phyloP scores from a whole-genome alignment of 208 protist species.

The Leishmania braziliensis region DNA sequence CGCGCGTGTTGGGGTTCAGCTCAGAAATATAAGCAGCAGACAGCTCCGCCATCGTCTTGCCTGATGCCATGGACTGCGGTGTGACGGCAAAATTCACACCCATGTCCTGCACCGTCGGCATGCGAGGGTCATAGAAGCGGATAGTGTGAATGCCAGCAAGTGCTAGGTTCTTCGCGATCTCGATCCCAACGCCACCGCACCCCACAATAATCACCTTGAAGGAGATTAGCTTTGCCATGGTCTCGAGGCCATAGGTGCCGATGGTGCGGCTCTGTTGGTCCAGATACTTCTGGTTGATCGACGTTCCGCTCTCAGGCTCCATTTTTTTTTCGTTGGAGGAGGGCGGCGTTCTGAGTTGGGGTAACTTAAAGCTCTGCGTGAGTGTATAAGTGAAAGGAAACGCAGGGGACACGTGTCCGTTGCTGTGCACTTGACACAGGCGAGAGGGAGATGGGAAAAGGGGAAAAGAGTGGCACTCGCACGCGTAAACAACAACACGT shows the following conservation, averaged over 20 bases:
- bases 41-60: constrained; percentile 62
- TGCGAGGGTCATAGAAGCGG: constrained; percentile 75
- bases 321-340: not conserved
- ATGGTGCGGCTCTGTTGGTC: constrained; percentile 93
- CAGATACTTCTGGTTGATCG: constrained; percentile 84
- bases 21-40: constrained; percentile 74
- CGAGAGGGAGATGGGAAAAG: not conserved
- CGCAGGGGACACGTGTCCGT: not conserved
- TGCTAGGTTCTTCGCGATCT: constrained; percentile 93
- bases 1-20: constrained; percentile 89
- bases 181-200: constrained; percentile 88
- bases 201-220: constrained; percentile 93
- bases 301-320: constrained; percentile 24
- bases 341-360: not conserved
- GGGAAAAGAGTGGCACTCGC: not conserved
- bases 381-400: not conserved
- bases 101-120: constrained; percentile 63
- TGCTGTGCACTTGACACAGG: not conserved
- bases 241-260: constrained; percentile 92
- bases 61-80: constrained; percentile 47
- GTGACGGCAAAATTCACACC: constrained; percentile 91
- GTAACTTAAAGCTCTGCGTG: not conserved
- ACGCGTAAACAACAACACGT: not conserved
- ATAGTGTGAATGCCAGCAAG: constrained; percentile 89
- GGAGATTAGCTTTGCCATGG: constrained; percentile 89